Evolutionary conservation across 2,329 filamentous ascomycete genomes (phyloP), one percentile per base, ranked within the genome.

Genomic region (Xylaria sp.): DNA sequence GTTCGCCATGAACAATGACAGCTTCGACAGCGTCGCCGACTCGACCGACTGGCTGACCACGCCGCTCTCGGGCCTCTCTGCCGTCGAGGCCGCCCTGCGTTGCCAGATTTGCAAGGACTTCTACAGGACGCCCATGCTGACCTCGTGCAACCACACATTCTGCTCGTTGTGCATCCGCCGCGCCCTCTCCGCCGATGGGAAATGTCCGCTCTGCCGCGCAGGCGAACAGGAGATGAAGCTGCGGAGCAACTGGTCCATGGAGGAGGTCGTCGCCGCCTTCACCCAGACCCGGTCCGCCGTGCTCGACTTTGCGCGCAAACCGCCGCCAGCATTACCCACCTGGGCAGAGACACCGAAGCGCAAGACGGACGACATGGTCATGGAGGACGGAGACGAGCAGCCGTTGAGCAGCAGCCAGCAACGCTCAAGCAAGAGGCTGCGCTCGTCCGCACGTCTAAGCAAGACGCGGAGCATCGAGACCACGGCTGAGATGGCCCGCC

Each of bases 31-130:
- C 68, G 82, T 95, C 48, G 81, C 91, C 58, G 93, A 96, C 81
- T 90, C 92, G n/a, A 94, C 93, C 61, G 93, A 97, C 82, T 97
- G 93, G 93, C 84, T 94, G 6, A 76, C 83, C 12, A 97, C 93
- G 13, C 86, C 89, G 1, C 83, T 97, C 1, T 81, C 88, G 18
- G 83, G 83, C 15, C 86, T 97, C 63, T 84, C 89, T 56, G 83
- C 87, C 15, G 88, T 99, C 70, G 96, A 99, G 76, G 90, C 91
- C 68, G 90, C 94, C 3, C 85, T 99, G 23, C 93, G 96, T 74
- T 99, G 96, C 81, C 93, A 98, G 80, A 92, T 99, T 68, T 99
- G 96, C 87, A 98, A 98, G 79, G 97, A 99, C 80, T 97, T 98
- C 81, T 98, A 93, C 83, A 89, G 89, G 69, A 97, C 94, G 59